Conservation (phyloP, 2,329 filamentous ascomycete genomes). For the Talaromyces sp. region DNA sequence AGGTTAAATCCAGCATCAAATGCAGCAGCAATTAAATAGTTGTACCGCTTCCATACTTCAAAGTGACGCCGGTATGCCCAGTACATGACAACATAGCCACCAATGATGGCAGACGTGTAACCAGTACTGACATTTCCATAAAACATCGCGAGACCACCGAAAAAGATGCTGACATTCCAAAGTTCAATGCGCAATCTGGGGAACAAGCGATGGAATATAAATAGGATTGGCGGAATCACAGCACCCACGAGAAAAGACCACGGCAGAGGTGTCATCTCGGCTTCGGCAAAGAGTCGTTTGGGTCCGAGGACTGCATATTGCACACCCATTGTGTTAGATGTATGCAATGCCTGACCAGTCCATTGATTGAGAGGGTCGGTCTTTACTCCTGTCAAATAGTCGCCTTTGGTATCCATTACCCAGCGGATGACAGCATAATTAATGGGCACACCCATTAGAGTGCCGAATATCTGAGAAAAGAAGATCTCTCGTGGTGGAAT, state of each 20-base stretch:
- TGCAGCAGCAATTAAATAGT: slow-evolving; percentile 63
- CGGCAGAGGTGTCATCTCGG: slow-evolving; percentile 32
- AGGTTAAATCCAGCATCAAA: slow-evolving; percentile 66
- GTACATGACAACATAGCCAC: slow-evolving; percentile 64
- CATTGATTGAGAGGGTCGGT: slow-evolving; percentile 62
- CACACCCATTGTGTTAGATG: slow-evolving; percentile 58
- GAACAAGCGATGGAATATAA: slow-evolving; percentile 55
- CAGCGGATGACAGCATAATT: slow-evolving; percentile 65
- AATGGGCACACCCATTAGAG: slow-evolving; percentile 61
- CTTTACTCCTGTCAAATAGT: slow-evolving; percentile 56
- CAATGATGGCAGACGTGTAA: slow-evolving; percentile 59
- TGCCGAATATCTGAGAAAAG: slow-evolving; percentile 64
- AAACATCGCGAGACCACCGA: slow-evolving; percentile 57
- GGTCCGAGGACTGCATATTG: slow-evolving; percentile 62
- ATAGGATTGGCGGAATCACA: slow-evolving; percentile 43
- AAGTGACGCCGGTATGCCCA: slow-evolving; percentile 60
- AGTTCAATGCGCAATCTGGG: slow-evolving; percentile 58
- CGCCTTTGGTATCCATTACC: slow-evolving; percentile 60
- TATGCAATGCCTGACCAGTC: slow-evolving; percentile 60
- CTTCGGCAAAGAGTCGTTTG: slow-evolving; percentile 31
- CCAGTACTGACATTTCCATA: slow-evolving; percentile 66
- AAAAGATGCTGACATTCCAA: slow-evolving; percentile 66
- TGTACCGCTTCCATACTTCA: slow-evolving; percentile 62
- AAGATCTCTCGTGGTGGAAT: slow-evolving; percentile 62
- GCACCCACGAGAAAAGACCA: slow-evolving; percentile 39